Evolutionary conservation across 225 moss, liverwort and hornwort species (phyloP).

Genomic region (Anthoceros angustus): DNA sequence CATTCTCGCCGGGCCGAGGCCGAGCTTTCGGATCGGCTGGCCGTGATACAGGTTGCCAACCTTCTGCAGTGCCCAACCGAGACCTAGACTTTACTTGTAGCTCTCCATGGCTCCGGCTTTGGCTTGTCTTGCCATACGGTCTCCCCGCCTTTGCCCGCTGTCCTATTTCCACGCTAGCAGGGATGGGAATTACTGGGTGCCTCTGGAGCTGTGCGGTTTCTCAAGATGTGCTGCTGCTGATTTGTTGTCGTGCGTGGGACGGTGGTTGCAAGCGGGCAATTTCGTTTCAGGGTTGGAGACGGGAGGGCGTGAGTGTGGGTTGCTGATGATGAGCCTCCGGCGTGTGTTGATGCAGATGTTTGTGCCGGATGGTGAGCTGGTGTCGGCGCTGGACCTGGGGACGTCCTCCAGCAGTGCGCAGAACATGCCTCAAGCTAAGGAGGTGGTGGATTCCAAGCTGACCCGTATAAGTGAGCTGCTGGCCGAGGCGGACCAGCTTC

Average conservation of each 20-base stretch:
- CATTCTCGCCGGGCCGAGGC: conserved; percentile 30
- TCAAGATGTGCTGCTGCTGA: no score
- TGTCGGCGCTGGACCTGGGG: not conserved
- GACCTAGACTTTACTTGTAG: not conserved
- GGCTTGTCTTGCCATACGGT: not conserved
- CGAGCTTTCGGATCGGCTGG: conserved; percentile 34
- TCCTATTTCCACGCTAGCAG: no score
- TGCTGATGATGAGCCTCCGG: not conserved
- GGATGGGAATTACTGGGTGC: no score
- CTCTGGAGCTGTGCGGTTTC: no score
- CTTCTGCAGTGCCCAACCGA: not conserved
- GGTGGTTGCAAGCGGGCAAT: no score
- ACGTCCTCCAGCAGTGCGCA: not conserved
- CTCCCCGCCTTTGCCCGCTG: no score
- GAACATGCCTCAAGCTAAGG: not conserved
- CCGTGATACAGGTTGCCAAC: conserved; percentile 35
- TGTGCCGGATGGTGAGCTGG: not conserved
- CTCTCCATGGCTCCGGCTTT: not conserved
- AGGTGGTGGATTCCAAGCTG: not conserved
- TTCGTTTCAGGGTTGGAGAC: not conserved
- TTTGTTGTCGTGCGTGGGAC: no score
- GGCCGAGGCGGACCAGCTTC: not conserved
- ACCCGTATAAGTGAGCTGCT: not conserved
- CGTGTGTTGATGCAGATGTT: not conserved
- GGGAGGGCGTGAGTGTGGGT: not conserved